Percentiles rank a stretch among this genome's conserved stretches.
phyloP scores from a whole-genome alignment of 208 protist species.

The Wallacemonas sp. region DNA sequence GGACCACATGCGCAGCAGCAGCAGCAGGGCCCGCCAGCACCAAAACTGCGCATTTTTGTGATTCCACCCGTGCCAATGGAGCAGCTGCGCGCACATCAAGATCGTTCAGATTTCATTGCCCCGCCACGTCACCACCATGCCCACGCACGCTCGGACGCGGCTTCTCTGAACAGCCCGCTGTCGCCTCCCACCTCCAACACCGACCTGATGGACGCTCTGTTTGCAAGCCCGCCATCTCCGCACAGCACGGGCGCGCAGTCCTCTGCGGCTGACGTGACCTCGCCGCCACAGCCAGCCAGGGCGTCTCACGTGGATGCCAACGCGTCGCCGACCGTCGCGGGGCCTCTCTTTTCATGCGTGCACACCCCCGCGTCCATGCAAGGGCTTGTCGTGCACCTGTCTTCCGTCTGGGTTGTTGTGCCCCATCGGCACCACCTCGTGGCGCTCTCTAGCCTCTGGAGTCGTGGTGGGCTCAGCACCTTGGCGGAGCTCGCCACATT shows the following conservation, averaged over 20 bases:
- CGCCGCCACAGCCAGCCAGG: too few species aligned
- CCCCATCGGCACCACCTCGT: constrained; percentile 28
- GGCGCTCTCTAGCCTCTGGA: constrained; percentile 11
- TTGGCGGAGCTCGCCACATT: constrained; percentile 21
- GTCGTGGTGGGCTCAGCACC: constrained; percentile 13
- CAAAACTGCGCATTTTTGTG: constrained; percentile 2
- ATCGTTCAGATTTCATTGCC: too few species aligned
- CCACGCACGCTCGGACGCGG: too few species aligned
- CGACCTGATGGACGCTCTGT: constrained; percentile 20
- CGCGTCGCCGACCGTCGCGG: background rate
- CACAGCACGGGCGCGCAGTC: too few species aligned
- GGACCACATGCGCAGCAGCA: background rate
- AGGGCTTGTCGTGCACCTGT: background rate
- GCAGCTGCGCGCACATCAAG: background rate
- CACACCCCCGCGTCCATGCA: background rate
- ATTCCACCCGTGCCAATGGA: background rate
- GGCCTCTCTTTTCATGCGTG: constrained; percentile 1
- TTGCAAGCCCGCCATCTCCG: background rate
- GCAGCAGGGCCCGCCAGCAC: background rate
- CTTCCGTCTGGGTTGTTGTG: constrained; percentile 32
- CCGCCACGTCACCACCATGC: too few species aligned
- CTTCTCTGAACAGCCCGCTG: too few species aligned
- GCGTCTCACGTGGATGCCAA: too few species aligned
- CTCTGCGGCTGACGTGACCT: too few species aligned
- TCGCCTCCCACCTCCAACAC: background rate